Evolutionary conservation across 179 eudicot species (phyloP), one percentile per base, ranked within the genome.

Genomic region (Camellia oleifera): DNA sequence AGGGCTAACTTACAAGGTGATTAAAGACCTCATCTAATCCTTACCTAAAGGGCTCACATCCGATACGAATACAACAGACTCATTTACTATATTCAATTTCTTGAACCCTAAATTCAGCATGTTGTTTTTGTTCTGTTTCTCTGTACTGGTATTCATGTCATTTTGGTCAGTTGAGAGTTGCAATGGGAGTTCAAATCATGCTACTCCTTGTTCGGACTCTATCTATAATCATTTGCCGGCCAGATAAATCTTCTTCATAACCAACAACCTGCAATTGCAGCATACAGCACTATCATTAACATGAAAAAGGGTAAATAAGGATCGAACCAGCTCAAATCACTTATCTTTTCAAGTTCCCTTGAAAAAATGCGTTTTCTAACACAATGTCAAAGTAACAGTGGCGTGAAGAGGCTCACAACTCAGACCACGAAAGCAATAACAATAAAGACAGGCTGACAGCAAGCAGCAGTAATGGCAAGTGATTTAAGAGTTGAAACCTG

Each of bases 241-340:
- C 95, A 14, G 97, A 88, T 68, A 95, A 82, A 86, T 95, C 98
- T 84, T 92, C 98, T 87, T 92, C 99, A 80, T 95, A 95, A 76
- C 98, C 90, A 80, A 95, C 99, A 81, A 93, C 85, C 98, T 94
- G 91, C 76, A 83, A 42, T 75, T 77, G 74, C 57, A 80, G 62
- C 77, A 76, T 17, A 72, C 48, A 68, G 23, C 46, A 61, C 48
- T 2, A 23, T 52, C 74, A 45, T 82, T 48, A 81, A 53, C 40
- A 77, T 60, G 15, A 15, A 23, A 23, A 13, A 20, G 12, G 53
- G 18, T 50, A 69, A 23, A 26, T 44, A 50, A 18, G 40, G 54
- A 77, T 23, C 26, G 40, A 77, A 81, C 9, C 73, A 71, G 48
- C 46, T 81, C 56, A 69, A 56, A 74, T 56, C 3, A 14, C 61